phyloP scores from a whole-genome alignment of 768 basidiomycete genomes.

The Mycena haematopus region DNA sequence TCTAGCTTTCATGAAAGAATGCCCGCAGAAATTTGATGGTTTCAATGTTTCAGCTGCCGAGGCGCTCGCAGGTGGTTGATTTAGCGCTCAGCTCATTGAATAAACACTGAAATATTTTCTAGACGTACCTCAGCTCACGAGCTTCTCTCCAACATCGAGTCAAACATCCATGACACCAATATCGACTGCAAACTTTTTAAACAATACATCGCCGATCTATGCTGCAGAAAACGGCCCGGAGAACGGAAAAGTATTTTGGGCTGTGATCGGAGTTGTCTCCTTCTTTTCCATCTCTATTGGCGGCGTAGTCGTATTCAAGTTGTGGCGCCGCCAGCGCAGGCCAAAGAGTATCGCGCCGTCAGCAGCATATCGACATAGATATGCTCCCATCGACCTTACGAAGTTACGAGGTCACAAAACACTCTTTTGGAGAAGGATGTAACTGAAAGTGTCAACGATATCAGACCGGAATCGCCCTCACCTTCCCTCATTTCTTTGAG shows the following conservation, averaged over 20 bases:
- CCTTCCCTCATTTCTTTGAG: conserved; percentile 13
- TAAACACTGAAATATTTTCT: background rate
- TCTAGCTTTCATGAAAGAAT: background rate
- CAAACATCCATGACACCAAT: background rate
- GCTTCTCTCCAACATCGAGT: background rate
- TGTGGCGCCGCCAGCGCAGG: conserved; percentile 7
- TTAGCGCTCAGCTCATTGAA: too few relatives aligned
- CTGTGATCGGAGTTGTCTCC: conserved; percentile 9
- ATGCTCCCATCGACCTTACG: conserved; percentile 4
- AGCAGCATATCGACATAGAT: conserved; percentile 13
- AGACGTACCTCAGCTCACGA: background rate
- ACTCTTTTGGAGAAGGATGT: background rate
- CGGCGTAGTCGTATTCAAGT: conserved; percentile 3
- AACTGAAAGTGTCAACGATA: background rate
- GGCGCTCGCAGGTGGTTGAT: background rate
- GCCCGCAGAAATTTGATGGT: background rate
- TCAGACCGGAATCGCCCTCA: background rate
- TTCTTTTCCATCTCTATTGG: conserved; percentile 5
- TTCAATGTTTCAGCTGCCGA: conserved; percentile 5
- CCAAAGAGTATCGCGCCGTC: conserved; percentile 15
- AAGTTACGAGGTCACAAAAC: background rate
- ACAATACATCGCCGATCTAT: background rate
- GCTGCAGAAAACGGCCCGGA: background rate
- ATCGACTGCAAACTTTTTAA: background rate
- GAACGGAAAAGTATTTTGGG: conserved; percentile 4